A percentile compares a stretch with the other conserved stretches of the same genome.
Conservation (phyloP, 1,284 basidiomycete species). For the Naganishia sp. region DNA sequence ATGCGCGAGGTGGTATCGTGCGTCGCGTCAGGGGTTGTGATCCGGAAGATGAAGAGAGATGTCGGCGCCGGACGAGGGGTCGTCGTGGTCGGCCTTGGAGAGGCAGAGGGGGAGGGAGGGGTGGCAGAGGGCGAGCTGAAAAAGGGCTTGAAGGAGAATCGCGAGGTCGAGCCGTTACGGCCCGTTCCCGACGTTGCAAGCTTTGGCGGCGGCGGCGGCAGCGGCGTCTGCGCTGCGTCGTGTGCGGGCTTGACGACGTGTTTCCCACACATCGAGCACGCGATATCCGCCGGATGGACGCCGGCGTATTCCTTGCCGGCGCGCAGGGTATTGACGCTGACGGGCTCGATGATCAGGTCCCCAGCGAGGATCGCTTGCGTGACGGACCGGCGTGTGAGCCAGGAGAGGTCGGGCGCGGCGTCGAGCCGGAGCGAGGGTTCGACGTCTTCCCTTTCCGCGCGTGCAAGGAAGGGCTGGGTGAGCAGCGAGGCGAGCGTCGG, state of each 20-base stretch:
- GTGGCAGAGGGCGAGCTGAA: constrained; percentile 41
- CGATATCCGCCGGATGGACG: constrained; percentile 41
- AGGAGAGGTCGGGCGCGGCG: constrained; percentile 89
- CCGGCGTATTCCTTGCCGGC: constrained; percentile 36
- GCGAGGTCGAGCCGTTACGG: constrained; percentile 58
- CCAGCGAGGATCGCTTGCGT: constrained; percentile 82
- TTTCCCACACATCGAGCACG: constrained; percentile 74
- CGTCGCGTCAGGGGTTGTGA: constrained; percentile 43
- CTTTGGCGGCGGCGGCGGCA: constrained; percentile 23
- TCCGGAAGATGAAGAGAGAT: constrained; percentile 38
- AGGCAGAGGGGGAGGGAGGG: constrained; percentile 34
- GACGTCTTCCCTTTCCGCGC: constrained; percentile 83
- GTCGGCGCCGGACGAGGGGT: constrained; percentile 36
- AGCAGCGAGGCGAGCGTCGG: constrained; percentile 69
- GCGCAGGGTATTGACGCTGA: constrained; percentile 51
- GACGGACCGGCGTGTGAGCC: constrained; percentile 86
- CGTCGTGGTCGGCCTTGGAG: constrained; percentile 35
- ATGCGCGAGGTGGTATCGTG: constrained; percentile 32
- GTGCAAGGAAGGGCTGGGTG: constrained; percentile 78
- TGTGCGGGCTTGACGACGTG: constrained; percentile 41
- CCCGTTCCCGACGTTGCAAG: constrained; percentile 54
- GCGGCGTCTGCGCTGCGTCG: constrained; percentile 35
- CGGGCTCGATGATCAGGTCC: constrained; percentile 85
- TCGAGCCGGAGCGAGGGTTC: constrained; percentile 92
- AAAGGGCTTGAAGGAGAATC: constrained; percentile 49